phyloP scores from a whole-genome alignment of 306 rosid genomes.

The Gleditsia sinensis region DNA sequence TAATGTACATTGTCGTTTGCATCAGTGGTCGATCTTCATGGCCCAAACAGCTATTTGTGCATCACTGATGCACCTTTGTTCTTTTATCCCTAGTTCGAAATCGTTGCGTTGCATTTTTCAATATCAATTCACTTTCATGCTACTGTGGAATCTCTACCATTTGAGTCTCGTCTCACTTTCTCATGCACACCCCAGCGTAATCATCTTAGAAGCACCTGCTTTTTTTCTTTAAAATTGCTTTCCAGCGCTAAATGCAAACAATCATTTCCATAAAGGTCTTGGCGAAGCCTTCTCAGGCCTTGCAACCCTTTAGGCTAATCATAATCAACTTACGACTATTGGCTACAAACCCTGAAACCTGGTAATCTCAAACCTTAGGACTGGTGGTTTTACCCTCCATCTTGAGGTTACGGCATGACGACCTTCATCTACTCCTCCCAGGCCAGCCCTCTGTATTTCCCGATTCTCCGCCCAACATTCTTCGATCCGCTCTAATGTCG shows the following conservation, averaged over 20 bases:
- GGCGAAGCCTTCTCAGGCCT: not conserved
- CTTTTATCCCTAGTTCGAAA: not conserved
- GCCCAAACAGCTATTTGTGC: not conserved
- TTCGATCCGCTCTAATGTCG: not conserved
- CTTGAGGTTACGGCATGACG: not conserved
- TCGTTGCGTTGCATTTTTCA: not conserved
- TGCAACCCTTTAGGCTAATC: not conserved
- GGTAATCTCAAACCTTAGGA: not conserved
- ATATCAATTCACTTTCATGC: not conserved
- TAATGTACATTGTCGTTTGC: constrained; percentile 32
- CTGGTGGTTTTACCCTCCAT: not conserved
- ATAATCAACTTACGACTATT: not conserved
- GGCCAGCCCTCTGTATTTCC: not conserved
- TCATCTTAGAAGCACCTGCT: not conserved
- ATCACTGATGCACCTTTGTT: no score
- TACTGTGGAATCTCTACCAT: not conserved
- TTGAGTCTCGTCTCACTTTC: not conserved
- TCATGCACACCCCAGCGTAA: not conserved
- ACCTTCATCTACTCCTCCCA: not conserved
- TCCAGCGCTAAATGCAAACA: not conserved
- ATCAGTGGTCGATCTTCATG: not conserved
- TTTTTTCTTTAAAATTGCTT: not conserved
- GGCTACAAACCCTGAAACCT: not conserved
- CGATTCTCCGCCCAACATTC: not conserved
- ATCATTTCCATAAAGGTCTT: not conserved